Base-by-base conservation (phyloP, 345 rosid genomes). In the Microcos paniculata region DNA sequence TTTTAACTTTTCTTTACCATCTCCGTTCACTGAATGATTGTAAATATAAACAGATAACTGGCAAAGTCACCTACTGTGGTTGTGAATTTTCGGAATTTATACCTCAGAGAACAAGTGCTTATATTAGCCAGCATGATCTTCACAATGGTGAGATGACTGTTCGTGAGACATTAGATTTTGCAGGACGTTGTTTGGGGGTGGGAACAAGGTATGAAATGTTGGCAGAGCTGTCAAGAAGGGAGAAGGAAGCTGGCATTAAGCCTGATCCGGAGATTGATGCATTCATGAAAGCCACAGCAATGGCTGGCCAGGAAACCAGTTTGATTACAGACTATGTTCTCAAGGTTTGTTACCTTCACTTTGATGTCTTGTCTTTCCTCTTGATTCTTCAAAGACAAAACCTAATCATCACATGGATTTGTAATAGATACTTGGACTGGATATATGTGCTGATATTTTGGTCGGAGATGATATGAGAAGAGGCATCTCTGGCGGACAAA, bases 131-230 rank as follows among this genome's bases (percentile, higher is more conserved):
- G 61, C 85, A 85, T 69, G 93, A 89, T 66, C 89, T 87, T 72
- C 90, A 89, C 72, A 74, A 76, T 14, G 93, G 88, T 3, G 88
- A 89, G 85, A 84, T 89, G 93, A 89, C 93, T 6, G 93, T 86
- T 3, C 78, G 85, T 64, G 93, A 89, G 81, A 87, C 89, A 1
- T 42, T 89, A 38, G 85, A 87, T 62, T 89, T 89, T 73, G 84
- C 93, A 0, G 88, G 89, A 11, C 85, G 88, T 18, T 85, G 89
- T 73, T 80, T 85, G 75, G 90, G 90, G 33, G 89, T 86, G 9
- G 89, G 93, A 35, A 65, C 74, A 14, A 76, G 88, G 67, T 86
- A 84, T 23, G 86, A 81, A 1, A 58, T 89, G 57, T 70, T 86
- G 77, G 76, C 79, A 0, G 88, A 87, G 80, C 76, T 89, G 45